Percentiles rank a stretch among this genome's conserved stretches.
phyloP scores from a whole-genome alignment of 768 basidiomycete genomes.

The Lentinula aciculospora region DNA sequence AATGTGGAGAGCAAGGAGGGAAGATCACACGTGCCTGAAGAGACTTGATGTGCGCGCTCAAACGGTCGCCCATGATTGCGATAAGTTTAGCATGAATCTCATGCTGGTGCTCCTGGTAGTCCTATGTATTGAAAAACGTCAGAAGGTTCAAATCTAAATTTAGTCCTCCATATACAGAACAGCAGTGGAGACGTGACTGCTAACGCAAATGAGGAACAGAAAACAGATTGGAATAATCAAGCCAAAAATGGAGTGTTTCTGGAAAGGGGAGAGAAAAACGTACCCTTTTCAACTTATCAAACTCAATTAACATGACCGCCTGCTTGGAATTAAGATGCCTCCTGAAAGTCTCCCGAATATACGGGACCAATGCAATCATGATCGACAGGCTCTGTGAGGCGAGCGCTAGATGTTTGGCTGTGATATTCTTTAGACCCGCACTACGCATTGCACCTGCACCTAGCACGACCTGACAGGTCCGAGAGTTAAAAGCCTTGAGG shows the following conservation, averaged over 20 bases:
- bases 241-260: background rate
- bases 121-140: conserved; percentile 35
- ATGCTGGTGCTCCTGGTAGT: conserved; percentile 98
- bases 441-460: conserved; percentile 99
- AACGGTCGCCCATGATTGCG: conserved; percentile 95
- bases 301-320: conserved; percentile 95
- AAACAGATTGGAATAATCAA: background rate
- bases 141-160: background rate
- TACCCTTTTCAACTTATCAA: conserved; percentile 96
- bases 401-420: conserved; percentile 92
- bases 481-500: conserved; percentile 94
- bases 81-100: conserved; percentile 98
- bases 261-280: conserved; percentile 20
- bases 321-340: conserved; percentile 92
- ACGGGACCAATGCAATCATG: conserved; percentile 90
- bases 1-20: conserved; percentile 4
- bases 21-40: conserved; percentile 52
- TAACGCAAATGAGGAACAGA: too few species aligned
- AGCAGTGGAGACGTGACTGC: too few species aligned
- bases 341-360: conserved; percentile 91
- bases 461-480: conserved; percentile 96
- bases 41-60: conserved; percentile 78
- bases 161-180: background rate
- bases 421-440: conserved; percentile 96
- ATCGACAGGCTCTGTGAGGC: conserved; percentile 96